Base-by-base conservation (phyloP, 78 protist species). In the Anaeramoeba flamelloides region DNA sequence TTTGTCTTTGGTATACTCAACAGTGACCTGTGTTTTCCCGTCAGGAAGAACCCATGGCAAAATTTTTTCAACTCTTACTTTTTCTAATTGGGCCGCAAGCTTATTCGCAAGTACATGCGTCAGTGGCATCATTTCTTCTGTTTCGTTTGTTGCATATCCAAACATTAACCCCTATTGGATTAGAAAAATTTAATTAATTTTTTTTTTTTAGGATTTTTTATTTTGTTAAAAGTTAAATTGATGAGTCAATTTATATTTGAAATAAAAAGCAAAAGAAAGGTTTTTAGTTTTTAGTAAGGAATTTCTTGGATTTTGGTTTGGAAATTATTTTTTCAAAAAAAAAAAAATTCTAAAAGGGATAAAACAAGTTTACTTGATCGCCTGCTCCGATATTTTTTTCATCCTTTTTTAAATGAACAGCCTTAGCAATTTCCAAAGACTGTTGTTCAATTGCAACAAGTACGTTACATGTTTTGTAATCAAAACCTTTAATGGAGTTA, bases 81-180 rank as follows among this genome's bases (percentile, higher is more conserved):
- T 96, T 37, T 96, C 86, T 37, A 96, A 87, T 83, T 83, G 79
- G 83, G 65, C 78, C 53, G 88, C 94, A 69, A 97, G 90, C 77
- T 82, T 39, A 64, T 64, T 30, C 74, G 98, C 90, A 3, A 95
- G 92, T 83, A 40, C 36, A 86, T 91, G 94, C 79, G 99, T 87
- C 78, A 97, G 86, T 41, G 99, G 99, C 97, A 94, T 92, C 78
- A 90, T 79, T 22, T 36, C 4, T n/a, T n/a, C n/a, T 77, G n/a
- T n/a, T n/a, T n/a, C n/a, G n/a, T n/a, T n/a, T 77, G 96, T 89
- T 64, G 99, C 99, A 76, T 96, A 98, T 77, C 99, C 99, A 85
- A 98, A 98, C 99, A 98, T 98, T 91, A 90, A 82, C n/a, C 99
- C n/a, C n/a, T n/a, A n/a, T n/a, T n/a, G n/a, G n/a, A n/a, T n/a